Base-by-base conservation (phyloP, 2,329 filamentous ascomycete genomes). In the Penicillium sp. region DNA sequence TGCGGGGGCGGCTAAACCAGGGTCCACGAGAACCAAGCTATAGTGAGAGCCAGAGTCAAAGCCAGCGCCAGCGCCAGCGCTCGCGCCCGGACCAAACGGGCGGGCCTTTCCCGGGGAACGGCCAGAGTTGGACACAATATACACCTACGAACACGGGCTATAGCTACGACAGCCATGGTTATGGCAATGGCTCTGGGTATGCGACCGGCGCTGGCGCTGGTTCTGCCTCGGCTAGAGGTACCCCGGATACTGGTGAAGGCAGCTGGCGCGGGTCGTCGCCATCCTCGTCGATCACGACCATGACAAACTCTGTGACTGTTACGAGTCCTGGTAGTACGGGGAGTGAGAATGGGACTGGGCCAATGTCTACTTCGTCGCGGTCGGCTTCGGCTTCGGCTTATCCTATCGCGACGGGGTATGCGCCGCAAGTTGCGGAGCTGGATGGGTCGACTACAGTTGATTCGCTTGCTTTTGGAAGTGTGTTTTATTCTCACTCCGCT, bases 291-390 rank as follows among this genome's bases (percentile, higher is more conserved):
- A 29, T 49, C 36, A 64, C 60, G 6, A 61, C 61, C 0, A 62
- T 55, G 56, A 63, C 64, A 17, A 53, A 53, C 15, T 64, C 65
- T 2, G 38, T 44, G 39, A 60, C 58, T 27, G 57, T 67, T 10
- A 63, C 59, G 19, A 67, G 65, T 51, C 65, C 65, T 5, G 63
- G 59, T 53, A 67, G 65, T 47, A 66, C 63, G 19, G 61, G 61
- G 17, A 67, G 64, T 57, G 64, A 64, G 15, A 58, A 44, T 42
- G 59, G 54, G 6, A 31, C 38, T 15, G 13, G 48, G 25, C 21
- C 47, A 3, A 35, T n/a, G 27, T 56, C 53, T 7, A 8, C 21
- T 25, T 56, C 19, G 31, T 55, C 53, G 31, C 47, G 33, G 25
- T 53, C 54, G 15, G 48, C 21, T 21, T 54, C 48, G 23, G 36